Conservation (phyloP, 805 yeast species). For the Barnettozyma vustinii region DNA sequence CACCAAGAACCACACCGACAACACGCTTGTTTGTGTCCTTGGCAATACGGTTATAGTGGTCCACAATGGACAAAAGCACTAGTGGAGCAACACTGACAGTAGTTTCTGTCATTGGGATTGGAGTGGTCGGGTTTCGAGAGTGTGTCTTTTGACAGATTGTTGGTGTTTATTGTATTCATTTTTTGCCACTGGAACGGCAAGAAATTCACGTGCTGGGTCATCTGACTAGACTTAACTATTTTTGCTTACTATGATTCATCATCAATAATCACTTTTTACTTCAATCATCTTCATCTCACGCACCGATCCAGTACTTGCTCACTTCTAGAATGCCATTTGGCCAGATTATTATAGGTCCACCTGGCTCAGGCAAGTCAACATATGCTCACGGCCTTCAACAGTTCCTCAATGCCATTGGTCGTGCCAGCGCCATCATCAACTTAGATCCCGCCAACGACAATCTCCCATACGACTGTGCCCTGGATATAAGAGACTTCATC, state of each 20-base stretch:
- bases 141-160: background rate
- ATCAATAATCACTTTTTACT: background rate
- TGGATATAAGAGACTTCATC: conserved; percentile 74
- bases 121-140: background rate
- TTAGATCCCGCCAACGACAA: conserved; percentile 89
- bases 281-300: background rate
- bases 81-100: conserved; percentile 88
- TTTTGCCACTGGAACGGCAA: background rate
- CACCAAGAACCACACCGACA: conserved; percentile 92
- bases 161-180: conserved; percentile 1
- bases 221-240: background rate
- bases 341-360: conserved; percentile 95
- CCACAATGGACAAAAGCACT: conserved; percentile 89
- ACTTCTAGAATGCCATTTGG: conserved; percentile 56
- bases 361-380: conserved; percentile 96
- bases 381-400: conserved; percentile 91
- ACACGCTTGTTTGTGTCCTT: conserved; percentile 74
- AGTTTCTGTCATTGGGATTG: conserved; percentile 34
- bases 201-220: background rate
- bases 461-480: conserved; percentile 62
- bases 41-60: conserved; percentile 87
- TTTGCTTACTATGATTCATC: background rate
- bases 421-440: conserved; percentile 79
- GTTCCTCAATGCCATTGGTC: conserved; percentile 89
- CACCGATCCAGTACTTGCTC: background rate